Conservation (phyloP, 305 asterid species). For the Fraxinus velutina region DNA sequence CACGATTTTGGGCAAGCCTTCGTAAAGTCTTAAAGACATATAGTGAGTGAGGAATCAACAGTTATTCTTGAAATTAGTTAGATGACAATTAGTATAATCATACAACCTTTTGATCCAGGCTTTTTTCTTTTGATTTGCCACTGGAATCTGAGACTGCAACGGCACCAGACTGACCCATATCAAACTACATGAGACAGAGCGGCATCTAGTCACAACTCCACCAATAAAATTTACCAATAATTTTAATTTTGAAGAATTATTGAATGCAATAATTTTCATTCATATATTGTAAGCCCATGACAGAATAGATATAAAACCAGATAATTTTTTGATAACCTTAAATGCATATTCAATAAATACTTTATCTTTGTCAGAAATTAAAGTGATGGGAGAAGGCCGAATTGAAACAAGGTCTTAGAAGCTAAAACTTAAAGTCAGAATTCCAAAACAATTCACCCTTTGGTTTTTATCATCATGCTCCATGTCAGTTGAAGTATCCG, state of each 20-base stretch:
- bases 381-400: neutral
- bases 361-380: neutral
- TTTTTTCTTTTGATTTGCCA: conserved; percentile 82
- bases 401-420: neutral
- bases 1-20: conserved; percentile 96
- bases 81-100: conserved; percentile 2
- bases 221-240: neutral
- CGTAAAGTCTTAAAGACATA: conserved; percentile 59
- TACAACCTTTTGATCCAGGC: conserved; percentile 74
- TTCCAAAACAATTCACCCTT: conserved; percentile 38
- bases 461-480: conserved; percentile 73
- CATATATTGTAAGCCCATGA: neutral
- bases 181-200: conserved; percentile 47
- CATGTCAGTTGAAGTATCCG: conserved; percentile 78
- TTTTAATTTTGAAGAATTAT: neutral
- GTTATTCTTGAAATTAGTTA: conserved; percentile 10
- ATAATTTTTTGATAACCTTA: neutral
- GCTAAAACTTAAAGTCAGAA: neutral
- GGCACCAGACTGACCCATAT: conserved; percentile 57
- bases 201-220: conserved; percentile 14
- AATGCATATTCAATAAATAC: neutral
- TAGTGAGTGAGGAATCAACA: conserved; percentile 14
- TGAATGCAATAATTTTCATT: neutral
- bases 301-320: neutral
- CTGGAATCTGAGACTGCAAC: conserved; percentile 65